Evolutionary conservation across 2,329 filamentous ascomycete genomes (phyloP).

Genomic region (Knufia fluminis): DNA sequence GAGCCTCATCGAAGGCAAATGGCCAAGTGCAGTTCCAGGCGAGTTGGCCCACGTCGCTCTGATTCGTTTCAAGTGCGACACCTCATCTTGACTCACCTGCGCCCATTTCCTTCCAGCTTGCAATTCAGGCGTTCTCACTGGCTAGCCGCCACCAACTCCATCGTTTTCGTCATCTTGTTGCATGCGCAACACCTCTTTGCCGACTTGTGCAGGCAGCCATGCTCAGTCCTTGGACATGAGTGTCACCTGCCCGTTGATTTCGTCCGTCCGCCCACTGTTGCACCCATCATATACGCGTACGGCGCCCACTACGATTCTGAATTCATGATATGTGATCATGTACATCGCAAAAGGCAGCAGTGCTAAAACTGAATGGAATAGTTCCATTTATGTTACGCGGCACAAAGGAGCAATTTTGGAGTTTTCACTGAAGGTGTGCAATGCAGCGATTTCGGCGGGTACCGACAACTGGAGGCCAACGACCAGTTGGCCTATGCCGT

Average conservation of each 20-base stretch:
- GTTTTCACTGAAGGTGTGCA: too few species aligned
- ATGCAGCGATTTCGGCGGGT: too few species aligned
- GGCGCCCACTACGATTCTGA: too few species aligned
- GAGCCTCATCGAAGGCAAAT: background rate
- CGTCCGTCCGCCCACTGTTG: background rate
- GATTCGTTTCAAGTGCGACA: background rate
- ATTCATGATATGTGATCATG: too few species aligned
- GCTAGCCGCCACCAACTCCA: background rate
- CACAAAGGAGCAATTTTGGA: too few species aligned
- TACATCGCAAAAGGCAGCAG: too few species aligned
- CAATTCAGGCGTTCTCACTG: background rate
- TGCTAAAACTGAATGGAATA: too few species aligned
- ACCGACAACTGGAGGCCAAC: background rate
- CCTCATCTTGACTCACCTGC: background rate
- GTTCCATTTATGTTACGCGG: too few species aligned
- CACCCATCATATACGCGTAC: too few species aligned
- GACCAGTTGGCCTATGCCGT: too few species aligned
- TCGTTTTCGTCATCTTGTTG: conserved; percentile 1
- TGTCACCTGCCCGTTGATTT: background rate
- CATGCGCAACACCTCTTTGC: background rate
- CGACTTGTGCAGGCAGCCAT: conserved; percentile 3
- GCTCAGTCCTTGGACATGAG: background rate
- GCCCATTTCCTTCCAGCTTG: background rate
- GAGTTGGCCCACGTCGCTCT: background rate
- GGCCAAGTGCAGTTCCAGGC: background rate